These are phyloP conservation scores for Clarireedia homoeocarpa DNA, from an alignment of 2,329 filamentous ascomycete species.

Conservation along the genomic window DNA sequence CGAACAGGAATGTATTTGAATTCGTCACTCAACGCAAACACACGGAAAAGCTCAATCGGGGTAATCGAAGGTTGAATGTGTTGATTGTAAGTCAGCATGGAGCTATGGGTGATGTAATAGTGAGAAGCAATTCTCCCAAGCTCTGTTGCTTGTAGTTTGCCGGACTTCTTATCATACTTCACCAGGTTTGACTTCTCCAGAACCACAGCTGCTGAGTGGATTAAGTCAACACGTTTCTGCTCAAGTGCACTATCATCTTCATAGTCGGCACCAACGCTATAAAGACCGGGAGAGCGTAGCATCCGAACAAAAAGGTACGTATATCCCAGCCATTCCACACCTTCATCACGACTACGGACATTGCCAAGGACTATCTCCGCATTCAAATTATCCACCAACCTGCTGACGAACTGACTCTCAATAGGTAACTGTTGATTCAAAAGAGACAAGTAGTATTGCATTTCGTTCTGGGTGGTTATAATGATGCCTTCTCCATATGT, in stretches of 20 bases:
- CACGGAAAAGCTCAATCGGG: slow-evolving; percentile 90
- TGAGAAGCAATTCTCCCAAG: slow-evolving; percentile 93
- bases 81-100: slow-evolving; percentile 95
- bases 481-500: slow-evolving; percentile 98
- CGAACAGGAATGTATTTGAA: slow-evolving; percentile 99
- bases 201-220: slow-evolving; percentile 85
- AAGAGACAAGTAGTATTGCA: slow-evolving; percentile 94
- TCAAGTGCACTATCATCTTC: slow-evolving; percentile 86
- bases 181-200: slow-evolving; percentile 81
- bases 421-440: slow-evolving; percentile 97
- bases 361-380: slow-evolving; percentile 94
- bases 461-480: slow-evolving; percentile 89
- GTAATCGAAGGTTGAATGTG: slow-evolving; percentile 90
- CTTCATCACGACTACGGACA: slow-evolving; percentile 83
- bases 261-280: slow-evolving; percentile 93
- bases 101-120: slow-evolving; percentile 95
- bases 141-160: slow-evolving; percentile 83
- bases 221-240: slow-evolving; percentile 94
- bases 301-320: slow-evolving; percentile 97
- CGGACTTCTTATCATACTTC: slow-evolving; percentile 93
- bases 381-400: slow-evolving; percentile 90
- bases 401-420: slow-evolving; percentile 90
- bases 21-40: slow-evolving; percentile 92
- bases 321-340: slow-evolving; percentile 98
- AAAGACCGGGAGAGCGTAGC: slow-evolving; percentile 88